Conservation (phyloP, 2,329 filamentous ascomycete genomes). For the Reticulascus tulasneorum region DNA sequence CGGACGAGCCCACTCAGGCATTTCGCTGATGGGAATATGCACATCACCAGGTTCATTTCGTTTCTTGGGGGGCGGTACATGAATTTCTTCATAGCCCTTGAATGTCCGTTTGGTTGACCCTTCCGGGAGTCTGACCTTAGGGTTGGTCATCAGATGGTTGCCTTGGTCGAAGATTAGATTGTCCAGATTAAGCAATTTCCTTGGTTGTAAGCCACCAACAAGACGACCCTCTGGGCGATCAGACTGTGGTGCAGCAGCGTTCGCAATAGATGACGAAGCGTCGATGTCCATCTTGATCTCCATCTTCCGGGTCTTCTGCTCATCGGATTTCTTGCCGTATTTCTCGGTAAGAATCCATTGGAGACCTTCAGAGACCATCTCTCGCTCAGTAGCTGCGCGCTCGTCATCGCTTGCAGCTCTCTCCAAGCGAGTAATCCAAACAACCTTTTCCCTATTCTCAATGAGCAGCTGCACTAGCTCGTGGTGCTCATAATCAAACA, state of each 20-base stretch:
- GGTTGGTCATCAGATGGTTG: slow-evolving; percentile 99
- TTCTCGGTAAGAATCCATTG: slow-evolving; percentile 86
- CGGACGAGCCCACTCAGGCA: slow-evolving; percentile 86
- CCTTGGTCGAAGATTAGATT: slow-evolving; percentile 97
- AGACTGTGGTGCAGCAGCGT: slow-evolving; percentile 37
- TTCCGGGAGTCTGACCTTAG: slow-evolving; percentile 87
- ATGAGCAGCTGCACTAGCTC: slow-evolving; percentile 89
- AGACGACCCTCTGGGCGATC: slow-evolving; percentile 65
- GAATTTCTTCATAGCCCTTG: slow-evolving; percentile 98
- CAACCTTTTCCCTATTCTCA: slow-evolving; percentile 86
- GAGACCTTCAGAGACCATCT: slow-evolving; percentile 87
- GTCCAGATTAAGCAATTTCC: slow-evolving; percentile 85
- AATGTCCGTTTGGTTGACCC: slow-evolving; percentile 93
- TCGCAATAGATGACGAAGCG: slow-evolving; percentile 57
- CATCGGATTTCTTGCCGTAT: slow-evolving; percentile 63
- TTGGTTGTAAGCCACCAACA: slow-evolving; percentile 79
- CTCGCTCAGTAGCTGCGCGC: slow-evolving; percentile 73
- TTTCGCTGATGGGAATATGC: slow-evolving; percentile 77
- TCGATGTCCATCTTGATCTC: slow-evolving; percentile 97
- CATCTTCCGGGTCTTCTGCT: slow-evolving; percentile 61
- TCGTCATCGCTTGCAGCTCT: slow-evolving; percentile 76
- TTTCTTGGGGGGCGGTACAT: slow-evolving; percentile 89
- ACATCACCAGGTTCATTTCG: slow-evolving; percentile 75
- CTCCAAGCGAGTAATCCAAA: slow-evolving; percentile 89
- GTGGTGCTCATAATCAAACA: slow-evolving; percentile 96